Base-by-base conservation (phyloP, 225 moss, liverwort and hornwort species). In the Neckera pumila region DNA sequence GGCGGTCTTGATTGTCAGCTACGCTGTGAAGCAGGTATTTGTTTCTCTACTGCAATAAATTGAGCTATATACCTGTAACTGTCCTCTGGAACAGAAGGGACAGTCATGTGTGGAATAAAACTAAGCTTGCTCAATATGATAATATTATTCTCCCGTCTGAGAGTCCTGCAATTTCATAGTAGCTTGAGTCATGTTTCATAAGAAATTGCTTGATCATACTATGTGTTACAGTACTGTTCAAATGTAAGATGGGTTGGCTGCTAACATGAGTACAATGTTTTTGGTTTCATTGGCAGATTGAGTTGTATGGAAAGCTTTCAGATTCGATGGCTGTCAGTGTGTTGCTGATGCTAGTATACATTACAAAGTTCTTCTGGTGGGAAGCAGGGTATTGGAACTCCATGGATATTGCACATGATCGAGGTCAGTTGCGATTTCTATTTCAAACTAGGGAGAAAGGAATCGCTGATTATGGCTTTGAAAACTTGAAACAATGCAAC, bases 361-460 rank as follows among this genome's bases (percentile, higher is more conserved):
- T 97, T 86, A 96, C 96, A 30, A 99, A 99, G 88, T 99, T 99
- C 91, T 99, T 96, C 85, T 96, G 95, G 96, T 99, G 99, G 99
- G 99, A 99, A 91, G 91, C 99, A 79, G 99, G 99, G 82, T 99
- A 99, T 87, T 95, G 97, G 96, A 87, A 95, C 88, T 96, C 96
- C 82, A 94, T 99, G 97, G 99, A 99, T 79, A 99, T 99, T 89
- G 99, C 99, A 31, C 99, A 99, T 90, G 99, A 99, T 88, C 99
- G 97, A 85, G 98, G 97, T 96, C 31, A 23, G 94, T 92, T 73
- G 28, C 81, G 27, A 82, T 89, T 60, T 54, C 38, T 76, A 11
- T 87, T 76, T 40, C 16, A 30, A 64, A 60, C 26, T 54, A 70
- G 34, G 45, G 43, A 84, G 53, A 31, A 74, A 75, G 31, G 2